A percentile compares a stretch with the other conserved stretches of the same genome.
These are phyloP conservation scores for Claviceps africana DNA, from an alignment of 2,329 filamentous ascomycete genomes.

Conservation along the genomic window DNA sequence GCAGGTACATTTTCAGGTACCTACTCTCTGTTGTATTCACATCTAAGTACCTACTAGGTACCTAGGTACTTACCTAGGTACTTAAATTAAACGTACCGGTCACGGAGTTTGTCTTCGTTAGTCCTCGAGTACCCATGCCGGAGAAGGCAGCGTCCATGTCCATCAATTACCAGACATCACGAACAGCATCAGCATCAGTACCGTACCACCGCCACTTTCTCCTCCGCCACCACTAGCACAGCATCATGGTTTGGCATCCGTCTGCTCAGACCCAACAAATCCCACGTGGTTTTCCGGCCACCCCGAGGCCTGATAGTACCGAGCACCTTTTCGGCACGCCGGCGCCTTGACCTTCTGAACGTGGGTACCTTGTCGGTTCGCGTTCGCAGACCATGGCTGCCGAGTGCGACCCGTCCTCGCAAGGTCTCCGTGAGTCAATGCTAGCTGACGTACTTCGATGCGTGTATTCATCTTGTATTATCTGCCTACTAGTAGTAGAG, in stretches of 20 bases:
- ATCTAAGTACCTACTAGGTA: too few relatives aligned
- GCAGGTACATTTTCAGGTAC: too few relatives aligned
- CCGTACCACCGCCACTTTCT: not conserved
- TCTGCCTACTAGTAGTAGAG: not conserved
- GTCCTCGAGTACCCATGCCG: too few relatives aligned
- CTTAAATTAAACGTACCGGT: too few relatives aligned
- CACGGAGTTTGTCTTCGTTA: too few relatives aligned
- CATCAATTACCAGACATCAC: too few relatives aligned
- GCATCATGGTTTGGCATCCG: not conserved
- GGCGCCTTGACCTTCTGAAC: not conserved
- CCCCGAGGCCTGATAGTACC: not conserved
- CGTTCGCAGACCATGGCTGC: not conserved
- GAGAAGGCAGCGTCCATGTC: too few relatives aligned
- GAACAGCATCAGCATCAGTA: not conserved
- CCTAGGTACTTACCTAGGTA: too few relatives aligned
- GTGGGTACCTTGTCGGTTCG: not conserved
- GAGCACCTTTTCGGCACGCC: not conserved
- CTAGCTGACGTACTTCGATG: not conserved
- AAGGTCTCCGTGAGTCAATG: too few relatives aligned
- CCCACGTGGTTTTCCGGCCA: not conserved
- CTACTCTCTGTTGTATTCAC: too few relatives aligned
- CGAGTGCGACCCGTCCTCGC: not conserved
- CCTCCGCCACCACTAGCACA: too few relatives aligned
- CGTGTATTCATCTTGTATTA: not conserved
- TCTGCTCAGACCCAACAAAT: not conserved